These are phyloP conservation scores for Aspergillus fijiensis DNA, from an alignment of 2,329 filamentous ascomycete species.

Conservation along the genomic window DNA sequence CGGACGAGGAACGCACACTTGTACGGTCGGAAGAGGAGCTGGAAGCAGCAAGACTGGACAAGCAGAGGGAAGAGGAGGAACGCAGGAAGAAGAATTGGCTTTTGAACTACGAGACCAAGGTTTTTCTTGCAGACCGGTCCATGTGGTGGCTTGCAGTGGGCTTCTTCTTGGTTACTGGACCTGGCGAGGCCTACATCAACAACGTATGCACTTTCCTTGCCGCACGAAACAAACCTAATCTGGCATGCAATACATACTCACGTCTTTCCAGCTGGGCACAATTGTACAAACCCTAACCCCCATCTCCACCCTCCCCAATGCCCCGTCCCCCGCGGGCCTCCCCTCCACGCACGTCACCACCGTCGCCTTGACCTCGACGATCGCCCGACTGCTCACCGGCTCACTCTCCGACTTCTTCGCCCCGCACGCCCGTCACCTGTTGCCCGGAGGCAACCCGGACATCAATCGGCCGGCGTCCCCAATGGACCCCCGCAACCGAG, in stretches of 20 bases:
- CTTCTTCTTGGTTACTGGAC: slow-evolving; percentile 90
- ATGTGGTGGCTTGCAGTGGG: slow-evolving; percentile 95
- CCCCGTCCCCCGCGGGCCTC: slow-evolving; percentile 58
- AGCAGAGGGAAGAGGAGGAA: slow-evolving; percentile 53
- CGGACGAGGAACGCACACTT: slow-evolving; percentile 40
- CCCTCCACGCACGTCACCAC: slow-evolving; percentile 84
- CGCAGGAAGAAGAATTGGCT: slow-evolving; percentile 81
- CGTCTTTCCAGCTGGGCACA: slow-evolving; percentile 64
- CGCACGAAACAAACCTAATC: neutral
- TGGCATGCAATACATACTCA: neutral
- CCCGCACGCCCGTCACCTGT: slow-evolving; percentile 61
- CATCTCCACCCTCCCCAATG: slow-evolving; percentile 53
- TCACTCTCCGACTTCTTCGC: slow-evolving; percentile 86
- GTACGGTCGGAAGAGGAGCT: slow-evolving; percentile 31
- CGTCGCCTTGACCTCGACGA: slow-evolving; percentile 83
- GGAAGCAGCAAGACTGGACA: slow-evolving; percentile 32
- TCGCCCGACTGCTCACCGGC: slow-evolving; percentile 86
- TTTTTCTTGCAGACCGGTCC: slow-evolving; percentile 81
- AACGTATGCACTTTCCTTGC: slow-evolving; percentile 53
- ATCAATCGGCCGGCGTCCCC: slow-evolving; percentile 42
- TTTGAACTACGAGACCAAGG: slow-evolving; percentile 83
- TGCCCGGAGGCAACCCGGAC: slow-evolving; percentile 48
- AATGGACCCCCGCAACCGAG: slow-evolving; percentile 23
- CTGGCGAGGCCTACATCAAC: slow-evolving; percentile 97
- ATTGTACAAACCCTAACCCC: slow-evolving; percentile 83